Evolutionary conservation across 2,329 filamentous ascomycete genomes (phyloP).

Genomic region (Exophiala spinifera): DNA sequence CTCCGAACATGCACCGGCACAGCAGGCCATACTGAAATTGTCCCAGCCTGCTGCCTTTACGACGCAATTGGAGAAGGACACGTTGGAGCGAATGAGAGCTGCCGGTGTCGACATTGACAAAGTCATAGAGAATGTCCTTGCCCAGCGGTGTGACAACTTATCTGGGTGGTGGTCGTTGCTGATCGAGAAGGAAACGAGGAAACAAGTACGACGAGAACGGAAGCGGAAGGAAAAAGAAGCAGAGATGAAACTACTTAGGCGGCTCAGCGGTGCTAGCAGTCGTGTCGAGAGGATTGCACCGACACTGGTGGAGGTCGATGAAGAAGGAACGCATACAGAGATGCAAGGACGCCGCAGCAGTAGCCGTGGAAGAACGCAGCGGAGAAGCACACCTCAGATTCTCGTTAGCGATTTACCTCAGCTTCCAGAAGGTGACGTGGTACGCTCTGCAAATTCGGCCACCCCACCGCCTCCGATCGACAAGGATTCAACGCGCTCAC

Average conservation of each 20-base stretch:
- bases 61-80: slow-evolving; percentile 83
- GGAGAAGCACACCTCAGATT: slow-evolving; percentile 64
- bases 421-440: slow-evolving; percentile 62
- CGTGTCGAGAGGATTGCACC: slow-evolving; percentile 78
- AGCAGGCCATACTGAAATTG: slow-evolving; percentile 83
- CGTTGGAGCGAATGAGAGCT: slow-evolving; percentile 84
- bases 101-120: slow-evolving; percentile 92
- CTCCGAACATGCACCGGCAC: slow-evolving; percentile 77
- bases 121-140: slow-evolving; percentile 88
- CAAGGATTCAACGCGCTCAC: slow-evolving; percentile 72
- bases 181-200: slow-evolving; percentile 90
- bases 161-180: slow-evolving; percentile 95
- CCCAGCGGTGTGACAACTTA: slow-evolving; percentile 83
- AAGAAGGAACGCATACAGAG: slow-evolving; percentile 60
- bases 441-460: slow-evolving; percentile 36
- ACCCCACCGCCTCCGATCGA: slow-evolving; percentile 69
- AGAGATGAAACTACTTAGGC: slow-evolving; percentile 73
- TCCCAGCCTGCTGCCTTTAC: slow-evolving; percentile 79
- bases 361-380: slow-evolving; percentile 72
- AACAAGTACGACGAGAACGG: slow-evolving; percentile 72
- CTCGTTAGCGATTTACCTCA: slow-evolving; percentile 71
- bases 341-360: slow-evolving; percentile 37
- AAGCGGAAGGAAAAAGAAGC: slow-evolving; percentile 82
- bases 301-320: slow-evolving; percentile 72
- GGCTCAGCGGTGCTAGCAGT: slow-evolving; percentile 85